Percentiles rank a stretch among this genome's conserved stretches.
Conservation (phyloP, 495 filamentous ascomycete species). For the Durotheca rogersii region DNA sequence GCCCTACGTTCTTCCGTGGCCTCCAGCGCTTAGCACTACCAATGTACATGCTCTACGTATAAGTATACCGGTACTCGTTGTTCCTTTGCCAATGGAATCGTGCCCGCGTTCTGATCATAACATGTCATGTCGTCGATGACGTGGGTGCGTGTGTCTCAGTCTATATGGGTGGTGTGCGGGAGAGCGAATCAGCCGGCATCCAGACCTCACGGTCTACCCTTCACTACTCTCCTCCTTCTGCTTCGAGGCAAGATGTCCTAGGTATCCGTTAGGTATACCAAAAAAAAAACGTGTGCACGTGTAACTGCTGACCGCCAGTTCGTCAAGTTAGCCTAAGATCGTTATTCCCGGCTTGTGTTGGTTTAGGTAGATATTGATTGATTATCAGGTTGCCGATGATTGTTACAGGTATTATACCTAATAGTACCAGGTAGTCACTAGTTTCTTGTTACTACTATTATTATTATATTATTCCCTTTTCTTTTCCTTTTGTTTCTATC, state of each 20-base stretch:
- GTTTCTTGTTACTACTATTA: no score
- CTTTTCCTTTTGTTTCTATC: no score
- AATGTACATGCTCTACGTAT: no score
- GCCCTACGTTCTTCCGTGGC: conserved; percentile 8
- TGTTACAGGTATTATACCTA: no score
- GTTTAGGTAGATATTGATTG: conserved; percentile 1
- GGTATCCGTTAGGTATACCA: neutral
- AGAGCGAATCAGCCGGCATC: neutral
- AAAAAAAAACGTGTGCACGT: conserved; percentile 7
- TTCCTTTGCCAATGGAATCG: no score
- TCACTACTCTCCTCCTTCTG: neutral
- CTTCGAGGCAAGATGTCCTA: neutral
- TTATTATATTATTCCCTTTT: no score
- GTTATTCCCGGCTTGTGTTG: conserved; percentile 27
- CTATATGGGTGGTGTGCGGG: conserved; percentile 6
- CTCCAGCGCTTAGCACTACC: no score
- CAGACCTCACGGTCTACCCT: neutral
- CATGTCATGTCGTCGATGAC: conserved; percentile 11
- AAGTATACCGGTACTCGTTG: no score
- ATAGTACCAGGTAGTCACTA: no score
- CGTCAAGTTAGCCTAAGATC: conserved; percentile 31
- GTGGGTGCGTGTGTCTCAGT: conserved; percentile 5
- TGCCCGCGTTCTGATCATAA: no score
- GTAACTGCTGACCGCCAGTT: conserved; percentile 38
- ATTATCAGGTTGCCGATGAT: conserved; percentile 4